Base-by-base conservation (phyloP, 1,139 yeast species). In the Torulaspora globosa region DNA sequence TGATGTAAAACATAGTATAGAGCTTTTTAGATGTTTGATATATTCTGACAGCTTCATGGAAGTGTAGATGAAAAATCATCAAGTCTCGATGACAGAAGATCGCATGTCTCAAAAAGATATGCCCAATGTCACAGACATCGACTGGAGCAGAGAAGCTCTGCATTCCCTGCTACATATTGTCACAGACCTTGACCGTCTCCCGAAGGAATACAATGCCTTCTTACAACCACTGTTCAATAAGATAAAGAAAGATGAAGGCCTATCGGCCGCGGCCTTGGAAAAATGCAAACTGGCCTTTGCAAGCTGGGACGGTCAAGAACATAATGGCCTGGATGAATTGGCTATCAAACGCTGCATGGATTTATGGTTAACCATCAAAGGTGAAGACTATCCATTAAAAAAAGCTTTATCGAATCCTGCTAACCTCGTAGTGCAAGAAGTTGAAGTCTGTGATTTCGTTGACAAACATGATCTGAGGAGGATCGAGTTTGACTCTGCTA, bases 351-450 rank as follows among this genome's bases (percentile, higher is more conserved):
- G 51, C 14, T 46, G 48, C 31, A 33, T 42, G 24, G 44, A 48
- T 26, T 27, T 52, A 26, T 50, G 52, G 54, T 36, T 45, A 18
- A 16, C 26, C 6, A 41, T 48, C 2, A 36, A 44, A 16, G 50
- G 50, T 6, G 36, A 36, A 21, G 49, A 50, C 15, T 48, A 48
- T 32, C 16, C 26, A 2, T 26, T 47, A 26, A 29, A 11, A 14
- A 40, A 41, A 19, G 40, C 48, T 36, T 29, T 37, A 6, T 26
- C 42, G 7, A 28, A 31, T 12, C 26, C 15, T 12, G 14, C 35
- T 4, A 53, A 53, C 37, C 8, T 53, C 11, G 28, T 40, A 6
- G 21, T 44, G 3, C 47, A 53, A 32, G 52, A 51, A 39, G 39
- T 44, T 10, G 53, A 53, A 15, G 48, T 39, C 11, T 28, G 26